A percentile compares a stretch with the other conserved stretches of the same genome.
phyloP scores from a whole-genome alignment of 1,139 yeast species.

The Ogataea hybrid region DNA sequence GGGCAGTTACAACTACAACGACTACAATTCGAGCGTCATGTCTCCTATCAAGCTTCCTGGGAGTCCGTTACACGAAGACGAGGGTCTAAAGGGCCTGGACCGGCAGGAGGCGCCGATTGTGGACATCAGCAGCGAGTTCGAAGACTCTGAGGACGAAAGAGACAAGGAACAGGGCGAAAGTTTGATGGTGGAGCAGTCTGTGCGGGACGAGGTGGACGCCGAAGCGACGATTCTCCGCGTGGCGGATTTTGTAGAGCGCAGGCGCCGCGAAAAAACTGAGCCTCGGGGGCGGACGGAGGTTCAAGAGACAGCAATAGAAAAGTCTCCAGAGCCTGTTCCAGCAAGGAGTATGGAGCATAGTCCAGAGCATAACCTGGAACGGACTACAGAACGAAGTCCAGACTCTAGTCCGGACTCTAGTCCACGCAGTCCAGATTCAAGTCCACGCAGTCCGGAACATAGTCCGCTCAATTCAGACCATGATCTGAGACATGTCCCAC shows the following conservation, averaged over 20 bases:
- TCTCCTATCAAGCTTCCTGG: constrained; percentile 17
- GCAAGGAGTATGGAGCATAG: too few relatives aligned
- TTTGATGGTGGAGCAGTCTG: constrained; percentile 5
- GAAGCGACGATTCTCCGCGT: constrained; percentile 25
- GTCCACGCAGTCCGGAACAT: too few relatives aligned
- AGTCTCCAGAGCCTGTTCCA: too few relatives aligned
- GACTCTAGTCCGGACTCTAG: too few relatives aligned
- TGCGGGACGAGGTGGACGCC: constrained; percentile 16
- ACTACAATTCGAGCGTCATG: constrained; percentile 19
- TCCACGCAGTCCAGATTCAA: too few relatives aligned
- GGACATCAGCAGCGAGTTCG: constrained; percentile 18
- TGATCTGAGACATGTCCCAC: not conserved
- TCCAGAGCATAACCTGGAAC: too few relatives aligned
- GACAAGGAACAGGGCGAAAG: constrained; percentile 5
- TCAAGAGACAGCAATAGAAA: too few relatives aligned
- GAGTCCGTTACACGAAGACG: not conserved
- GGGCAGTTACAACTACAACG: constrained; percentile 16
- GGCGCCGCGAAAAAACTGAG: constrained; percentile 11
- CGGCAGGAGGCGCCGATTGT: not conserved
- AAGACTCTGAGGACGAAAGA: constrained; percentile 15
- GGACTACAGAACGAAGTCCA: too few relatives aligned
- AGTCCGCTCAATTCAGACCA: too few relatives aligned
- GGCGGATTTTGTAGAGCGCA: constrained; percentile 20
- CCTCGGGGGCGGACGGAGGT: not conserved
- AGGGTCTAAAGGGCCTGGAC: not conserved